Percentiles rank a stretch among this genome's conserved stretches.
phyloP scores from a whole-genome alignment of 495 filamentous ascomycete genomes.

The Penicillium ucsense region DNA sequence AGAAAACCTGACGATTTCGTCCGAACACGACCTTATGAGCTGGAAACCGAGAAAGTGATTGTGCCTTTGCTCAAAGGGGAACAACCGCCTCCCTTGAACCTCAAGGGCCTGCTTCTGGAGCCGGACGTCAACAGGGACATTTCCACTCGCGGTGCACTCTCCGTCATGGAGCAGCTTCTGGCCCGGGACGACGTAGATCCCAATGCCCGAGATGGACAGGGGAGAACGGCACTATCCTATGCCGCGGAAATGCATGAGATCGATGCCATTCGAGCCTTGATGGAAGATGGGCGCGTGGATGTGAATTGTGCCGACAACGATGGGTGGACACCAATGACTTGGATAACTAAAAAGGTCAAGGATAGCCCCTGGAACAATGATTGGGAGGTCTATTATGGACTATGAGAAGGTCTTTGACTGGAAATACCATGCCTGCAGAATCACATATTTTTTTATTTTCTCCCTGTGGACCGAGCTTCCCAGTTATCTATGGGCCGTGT shows the following conservation, averaged over 20 bases:
- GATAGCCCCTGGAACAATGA: background rate
- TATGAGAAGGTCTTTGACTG: background rate
- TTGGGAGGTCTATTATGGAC: background rate
- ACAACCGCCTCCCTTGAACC: background rate
- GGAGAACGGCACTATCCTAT: background rate
- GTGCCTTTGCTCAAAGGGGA: background rate
- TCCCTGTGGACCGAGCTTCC: no score
- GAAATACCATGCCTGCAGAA: background rate
- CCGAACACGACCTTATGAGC: background rate
- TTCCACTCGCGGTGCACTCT: background rate
- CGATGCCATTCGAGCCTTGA: background rate
- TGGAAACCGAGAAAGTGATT: background rate
- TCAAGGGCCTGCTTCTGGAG: background rate
- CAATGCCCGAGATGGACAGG: background rate
- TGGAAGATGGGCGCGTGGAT: background rate
- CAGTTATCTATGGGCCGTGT: no score
- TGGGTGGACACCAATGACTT: conserved; percentile 1
- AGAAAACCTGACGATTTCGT: background rate
- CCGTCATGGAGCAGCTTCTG: conserved; percentile 2
- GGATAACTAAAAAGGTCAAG: background rate
- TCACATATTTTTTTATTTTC: no score
- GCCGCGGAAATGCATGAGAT: conserved; percentile 1
- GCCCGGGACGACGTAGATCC: background rate
- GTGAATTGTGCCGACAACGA: background rate
- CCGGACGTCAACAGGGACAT: background rate